Conservation (phyloP, 495 filamentous ascomycete species). For the Physcia stellaris region DNA sequence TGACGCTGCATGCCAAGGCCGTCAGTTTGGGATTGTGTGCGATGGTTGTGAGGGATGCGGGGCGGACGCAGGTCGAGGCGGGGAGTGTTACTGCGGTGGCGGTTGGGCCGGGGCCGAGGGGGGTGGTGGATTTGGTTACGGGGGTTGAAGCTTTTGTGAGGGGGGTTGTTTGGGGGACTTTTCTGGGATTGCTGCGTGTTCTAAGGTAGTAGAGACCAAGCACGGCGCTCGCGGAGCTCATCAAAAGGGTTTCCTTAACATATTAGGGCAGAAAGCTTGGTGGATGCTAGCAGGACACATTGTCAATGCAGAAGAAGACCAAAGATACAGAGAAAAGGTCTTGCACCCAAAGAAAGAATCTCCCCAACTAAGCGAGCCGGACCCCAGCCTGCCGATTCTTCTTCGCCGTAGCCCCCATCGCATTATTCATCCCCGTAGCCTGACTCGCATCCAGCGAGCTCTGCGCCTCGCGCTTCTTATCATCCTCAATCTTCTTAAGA, state of each 20-base stretch:
- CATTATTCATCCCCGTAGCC: constrained; percentile 69
- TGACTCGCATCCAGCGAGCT: constrained; percentile 70
- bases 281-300: too few relatives aligned
- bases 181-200: too few relatives aligned
- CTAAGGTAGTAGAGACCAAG: too few relatives aligned
- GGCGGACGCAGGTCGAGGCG: constrained; percentile 88
- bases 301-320: too few relatives aligned
- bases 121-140: constrained; percentile 73
- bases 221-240: too few relatives aligned
- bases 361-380: constrained; percentile 57
- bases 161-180: too few relatives aligned
- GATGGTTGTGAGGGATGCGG: constrained; percentile 85
- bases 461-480: constrained; percentile 73
- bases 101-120: constrained; percentile 77
- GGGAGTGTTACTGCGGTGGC: constrained; percentile 87
- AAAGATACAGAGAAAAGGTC: too few relatives aligned
- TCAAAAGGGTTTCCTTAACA: too few relatives aligned
- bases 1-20: constrained; percentile 42
- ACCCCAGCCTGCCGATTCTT: constrained; percentile 86
- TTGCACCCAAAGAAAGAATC: too few relatives aligned
- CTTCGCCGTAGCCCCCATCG: constrained; percentile 56
- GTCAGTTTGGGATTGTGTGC: constrained; percentile 75
- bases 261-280: too few relatives aligned
- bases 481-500: constrained; percentile 92
- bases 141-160: constrained; percentile 77